A percentile compares a stretch with the other conserved stretches of the same genome.
Conservation (phyloP, 2,329 filamentous ascomycete genomes). For the Fusarium hostae region DNA sequence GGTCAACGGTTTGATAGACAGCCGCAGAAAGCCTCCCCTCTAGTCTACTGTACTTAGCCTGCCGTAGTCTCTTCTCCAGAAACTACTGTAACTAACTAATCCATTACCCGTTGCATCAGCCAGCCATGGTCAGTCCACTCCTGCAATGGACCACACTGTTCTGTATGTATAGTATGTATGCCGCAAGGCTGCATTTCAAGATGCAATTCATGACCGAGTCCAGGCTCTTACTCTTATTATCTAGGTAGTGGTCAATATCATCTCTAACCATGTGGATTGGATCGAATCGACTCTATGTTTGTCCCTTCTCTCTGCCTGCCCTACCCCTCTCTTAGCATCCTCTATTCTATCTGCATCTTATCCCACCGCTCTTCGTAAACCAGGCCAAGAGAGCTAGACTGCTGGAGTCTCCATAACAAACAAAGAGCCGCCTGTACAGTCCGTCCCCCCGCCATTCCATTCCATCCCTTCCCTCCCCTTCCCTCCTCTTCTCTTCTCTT, state of each 20-base stretch:
- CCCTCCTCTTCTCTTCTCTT: not conserved
- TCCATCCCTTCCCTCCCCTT: not conserved
- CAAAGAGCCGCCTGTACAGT: not conserved
- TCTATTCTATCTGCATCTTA: not conserved
- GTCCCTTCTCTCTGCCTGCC: not conserved
- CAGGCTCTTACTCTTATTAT: not conserved
- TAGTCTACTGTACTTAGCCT: not conserved
- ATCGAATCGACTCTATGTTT: not conserved
- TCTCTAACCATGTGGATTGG: not conserved
- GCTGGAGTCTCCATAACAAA: not conserved
- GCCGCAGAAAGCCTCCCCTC: not conserved
- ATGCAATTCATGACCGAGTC: not conserved
- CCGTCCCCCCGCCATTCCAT: not conserved
- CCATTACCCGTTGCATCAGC: not conserved
- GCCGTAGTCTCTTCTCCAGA: not conserved
- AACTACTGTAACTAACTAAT: not conserved
- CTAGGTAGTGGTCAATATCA: not conserved
- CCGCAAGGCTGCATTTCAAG: not conserved
- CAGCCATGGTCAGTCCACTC: constrained; percentile 6
- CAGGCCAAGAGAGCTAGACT: not conserved
- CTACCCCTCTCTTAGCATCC: not conserved
- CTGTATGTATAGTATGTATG: not conserved
- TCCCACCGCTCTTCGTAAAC: not conserved
- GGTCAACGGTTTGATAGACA: not conserved
- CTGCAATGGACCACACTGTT: not conserved